A percentile compares a stretch with the other conserved stretches of the same genome.
Evolutionary conservation across 805 yeast species (phyloP).

Genomic region (Candida ortonii): DNA sequence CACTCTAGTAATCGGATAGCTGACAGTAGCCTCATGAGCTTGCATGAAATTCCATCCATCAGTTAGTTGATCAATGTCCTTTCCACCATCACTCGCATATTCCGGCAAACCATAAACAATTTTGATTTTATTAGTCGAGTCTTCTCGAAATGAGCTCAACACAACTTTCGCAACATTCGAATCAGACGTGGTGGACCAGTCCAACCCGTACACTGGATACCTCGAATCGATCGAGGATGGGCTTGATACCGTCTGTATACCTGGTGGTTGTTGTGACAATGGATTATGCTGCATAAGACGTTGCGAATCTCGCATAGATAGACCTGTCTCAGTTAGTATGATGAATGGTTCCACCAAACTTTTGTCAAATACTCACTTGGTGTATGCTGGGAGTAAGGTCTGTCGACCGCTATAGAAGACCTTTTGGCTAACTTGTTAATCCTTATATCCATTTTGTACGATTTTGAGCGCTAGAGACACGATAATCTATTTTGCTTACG

Average conservation of each 20-base stretch:
- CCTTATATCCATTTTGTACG: constrained; percentile 8
- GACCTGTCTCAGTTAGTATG: constrained; percentile 7
- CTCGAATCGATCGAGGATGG: constrained; percentile 46
- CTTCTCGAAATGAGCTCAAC: constrained; percentile 78
- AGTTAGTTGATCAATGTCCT: constrained; percentile 17
- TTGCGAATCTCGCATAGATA: constrained; percentile 3
- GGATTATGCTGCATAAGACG: constrained; percentile 2
- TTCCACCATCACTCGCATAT: constrained; percentile 20
- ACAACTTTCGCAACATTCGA: constrained; percentile 52
- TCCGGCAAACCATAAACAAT: constrained; percentile 39
- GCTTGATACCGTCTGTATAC: constrained; percentile 14
- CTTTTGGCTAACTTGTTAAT: constrained; percentile 20
- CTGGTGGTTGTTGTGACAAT: constrained; percentile 5
- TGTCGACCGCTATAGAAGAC: constrained; percentile 30
- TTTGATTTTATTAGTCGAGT: constrained; percentile 63
- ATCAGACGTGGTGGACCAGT: constrained; percentile 43
- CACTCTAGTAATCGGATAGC: constrained; percentile 67
- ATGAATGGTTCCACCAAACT: constrained; percentile 3
- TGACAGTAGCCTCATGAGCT: constrained; percentile 51
- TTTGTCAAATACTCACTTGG: constrained; percentile 10
- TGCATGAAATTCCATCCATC: constrained; percentile 42
- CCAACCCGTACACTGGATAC: constrained; percentile 50
- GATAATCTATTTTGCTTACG: too few relatives aligned
- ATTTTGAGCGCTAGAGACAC: too few relatives aligned
- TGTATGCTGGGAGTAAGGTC: constrained; percentile 21